phyloP scores from a whole-genome alignment of 345 rosid species.

The Excoecaria agallocha region DNA sequence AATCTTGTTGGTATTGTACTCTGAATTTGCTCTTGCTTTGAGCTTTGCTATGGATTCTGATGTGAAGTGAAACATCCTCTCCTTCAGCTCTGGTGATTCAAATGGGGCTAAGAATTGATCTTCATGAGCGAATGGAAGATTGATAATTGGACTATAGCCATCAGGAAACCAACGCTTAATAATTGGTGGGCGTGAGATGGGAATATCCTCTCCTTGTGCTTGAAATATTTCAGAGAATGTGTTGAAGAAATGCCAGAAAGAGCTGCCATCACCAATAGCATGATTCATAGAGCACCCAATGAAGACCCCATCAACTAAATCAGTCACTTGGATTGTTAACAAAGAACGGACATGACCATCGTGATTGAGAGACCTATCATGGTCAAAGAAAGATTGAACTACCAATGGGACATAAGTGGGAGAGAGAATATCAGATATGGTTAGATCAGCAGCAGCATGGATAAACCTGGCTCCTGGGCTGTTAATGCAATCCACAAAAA shows the following conservation, averaged over 20 bases:
- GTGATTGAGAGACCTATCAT: conserved; percentile 48
- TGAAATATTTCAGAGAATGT: conserved; percentile 66
- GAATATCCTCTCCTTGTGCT: too few species aligned
- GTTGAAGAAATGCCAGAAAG: conserved; percentile 68
- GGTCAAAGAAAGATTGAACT: conserved; percentile 69
- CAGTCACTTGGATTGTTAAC: conserved; percentile 58
- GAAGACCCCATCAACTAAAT: conserved; percentile 64
- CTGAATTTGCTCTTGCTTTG: conserved; percentile 51
- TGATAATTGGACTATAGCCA: conserved; percentile 38
- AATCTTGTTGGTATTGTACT: conserved; percentile 41
- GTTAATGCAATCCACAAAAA: conserved; percentile 54
- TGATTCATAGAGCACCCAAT: conserved; percentile 68
- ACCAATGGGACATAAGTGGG: conserved; percentile 50
- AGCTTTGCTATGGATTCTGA: conserved; percentile 45
- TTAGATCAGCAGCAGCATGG: conserved; percentile 42
- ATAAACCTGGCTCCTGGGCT: conserved; percentile 50
- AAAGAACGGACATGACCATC: conserved; percentile 61
- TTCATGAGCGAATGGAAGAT: conserved; percentile 38
- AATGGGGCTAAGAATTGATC: conserved; percentile 1
- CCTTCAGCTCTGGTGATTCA: conserved; percentile 47
- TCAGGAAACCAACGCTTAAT: conserved; percentile 54
- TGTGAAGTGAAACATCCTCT: conserved; percentile 65
- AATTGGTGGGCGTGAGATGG: conserved; percentile 29
- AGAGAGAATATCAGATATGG: conserved; percentile 43
- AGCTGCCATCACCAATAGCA: conserved; percentile 55